phyloP scores from a whole-genome alignment of 495 filamentous ascomycete genomes.

The Lentithecium fluviatile region DNA sequence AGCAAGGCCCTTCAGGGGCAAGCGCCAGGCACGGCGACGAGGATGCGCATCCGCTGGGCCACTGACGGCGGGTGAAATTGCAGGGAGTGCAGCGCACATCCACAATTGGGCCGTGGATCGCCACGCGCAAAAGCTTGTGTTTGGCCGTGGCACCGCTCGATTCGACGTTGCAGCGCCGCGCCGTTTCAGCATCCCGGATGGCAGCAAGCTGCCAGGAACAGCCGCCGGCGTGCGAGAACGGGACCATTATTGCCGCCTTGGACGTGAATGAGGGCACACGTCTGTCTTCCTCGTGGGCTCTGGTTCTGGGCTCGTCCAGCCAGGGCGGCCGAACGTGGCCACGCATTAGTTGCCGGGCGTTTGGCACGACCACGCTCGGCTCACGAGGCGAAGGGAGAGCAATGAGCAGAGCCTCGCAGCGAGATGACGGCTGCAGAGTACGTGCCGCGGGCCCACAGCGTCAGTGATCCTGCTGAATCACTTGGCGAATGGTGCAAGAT shows the following conservation, averaged over 20 bases:
- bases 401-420: too few species aligned
- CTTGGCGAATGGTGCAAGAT: too few species aligned
- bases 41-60: slow-evolving; percentile 6
- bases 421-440: too few species aligned
- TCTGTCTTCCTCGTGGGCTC: too few species aligned
- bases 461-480: too few species aligned
- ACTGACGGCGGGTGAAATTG: slow-evolving; percentile 2
- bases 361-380: too few species aligned
- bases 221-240: not conserved
- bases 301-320: too few species aligned
- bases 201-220: slow-evolving; percentile 13
- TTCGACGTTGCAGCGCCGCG: slow-evolving; percentile 20
- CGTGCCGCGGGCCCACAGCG: too few species aligned
- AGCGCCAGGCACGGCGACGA: slow-evolving; percentile 9
- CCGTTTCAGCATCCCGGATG: slow-evolving; percentile 29
- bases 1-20: slow-evolving; percentile 2
- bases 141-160: slow-evolving; percentile 14
- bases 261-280: not conserved
- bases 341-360: too few species aligned
- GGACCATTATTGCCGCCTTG: not conserved
- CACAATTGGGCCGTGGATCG: not conserved
- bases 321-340: too few species aligned
- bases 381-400: too few species aligned
- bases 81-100: not conserved
- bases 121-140: slow-evolving; percentile 11